Percentiles rank a stretch among this genome's conserved stretches.
Evolutionary conservation across 257 asterid genomes (phyloP).

Genomic region (Plectranthus barbatus): DNA sequence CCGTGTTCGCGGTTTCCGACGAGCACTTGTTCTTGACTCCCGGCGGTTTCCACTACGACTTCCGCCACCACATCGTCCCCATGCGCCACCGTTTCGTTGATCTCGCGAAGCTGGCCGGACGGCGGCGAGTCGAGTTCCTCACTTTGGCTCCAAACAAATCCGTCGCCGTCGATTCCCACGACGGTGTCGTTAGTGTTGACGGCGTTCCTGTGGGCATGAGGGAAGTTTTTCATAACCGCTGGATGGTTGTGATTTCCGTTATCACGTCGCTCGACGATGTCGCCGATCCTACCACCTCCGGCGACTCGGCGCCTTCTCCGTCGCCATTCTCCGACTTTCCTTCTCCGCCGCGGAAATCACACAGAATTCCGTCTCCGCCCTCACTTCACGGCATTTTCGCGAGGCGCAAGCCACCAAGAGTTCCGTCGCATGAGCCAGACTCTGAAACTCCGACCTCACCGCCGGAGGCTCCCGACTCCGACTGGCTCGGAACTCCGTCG

Average conservation of each 20-base stretch:
- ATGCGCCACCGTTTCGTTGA: conserved; percentile 31
- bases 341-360: not conserved
- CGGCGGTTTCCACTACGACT: conserved; percentile 48
- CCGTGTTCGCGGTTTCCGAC: conserved; percentile 63
- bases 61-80: conserved; percentile 55
- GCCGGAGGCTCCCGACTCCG: not conserved
- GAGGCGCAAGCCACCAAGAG: not conserved
- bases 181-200: conserved; percentile 32
- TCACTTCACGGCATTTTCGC: too few relatives aligned
- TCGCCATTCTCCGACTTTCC: conserved; percentile 8
- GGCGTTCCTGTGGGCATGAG: conserved; percentile 34
- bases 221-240: conserved; percentile 56
- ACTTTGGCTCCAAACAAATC: conserved; percentile 48
- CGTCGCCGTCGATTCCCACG: conserved; percentile 19
- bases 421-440: not conserved
- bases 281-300: conserved; percentile 9
- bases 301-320: conserved; percentile 12
- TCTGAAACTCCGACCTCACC: not conserved
- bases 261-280: conserved; percentile 36
- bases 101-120: conserved; percentile 12
- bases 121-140: conserved; percentile 16
- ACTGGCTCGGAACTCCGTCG: conserved; percentile 10
- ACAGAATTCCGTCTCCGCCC: too few relatives aligned
- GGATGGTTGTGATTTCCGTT: conserved; percentile 55
- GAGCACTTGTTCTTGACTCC: conserved; percentile 28